Evolutionary conservation across 768 basidiomycete genomes (phyloP), one percentile per base, ranked within the genome.

Genomic region (Tulasnella calospora): DNA sequence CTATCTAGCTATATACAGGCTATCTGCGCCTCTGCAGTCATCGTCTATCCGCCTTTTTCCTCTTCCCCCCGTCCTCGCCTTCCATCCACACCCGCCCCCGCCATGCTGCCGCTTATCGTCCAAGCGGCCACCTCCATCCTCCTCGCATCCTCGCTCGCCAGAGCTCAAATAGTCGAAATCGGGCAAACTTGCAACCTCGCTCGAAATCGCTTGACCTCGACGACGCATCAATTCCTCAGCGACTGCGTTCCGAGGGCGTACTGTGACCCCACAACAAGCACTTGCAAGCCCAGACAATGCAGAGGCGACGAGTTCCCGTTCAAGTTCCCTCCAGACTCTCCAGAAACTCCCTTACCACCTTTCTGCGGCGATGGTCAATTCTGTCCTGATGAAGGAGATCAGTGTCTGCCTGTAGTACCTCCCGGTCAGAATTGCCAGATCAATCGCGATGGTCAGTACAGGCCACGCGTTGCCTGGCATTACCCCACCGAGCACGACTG

Each of bases 371-470:
- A 81, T 36, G 91, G 89, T 30, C 83, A 88, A 81, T 95, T 95
- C 83, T 95, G 94, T 84, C 93, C 93, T 0, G 94, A 96, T 82
- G 95, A 95, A 85, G 89, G 89, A 78, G 90, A 90, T 80, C 85
- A 83, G 12, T 96, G 94, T 85, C 88, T 91, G 81, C 80, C 84
- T 6, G 81, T 91, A 41, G 85, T 92, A 21, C 78, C 88, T 0
- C 89, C 93, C 3, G 90, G 87, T 33, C 90, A 89, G 80, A 82
- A 87, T 46, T 96, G 94, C 85, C 94, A 96, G 84, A 88, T 96
- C 79, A 92, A 95, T 82, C 90, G 94, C 76, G 94, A 96, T 84
- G 94, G 94, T 93, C 79, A 76, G 87, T 67, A 55, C 23, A 17
- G 27, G 61, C 30, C 61, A 67, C 61, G 61, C 61, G 33, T 67